These are phyloP conservation scores for Fusarium albidum DNA, from an alignment of 2,329 filamentous ascomycete genomes.

Conservation along the genomic window DNA sequence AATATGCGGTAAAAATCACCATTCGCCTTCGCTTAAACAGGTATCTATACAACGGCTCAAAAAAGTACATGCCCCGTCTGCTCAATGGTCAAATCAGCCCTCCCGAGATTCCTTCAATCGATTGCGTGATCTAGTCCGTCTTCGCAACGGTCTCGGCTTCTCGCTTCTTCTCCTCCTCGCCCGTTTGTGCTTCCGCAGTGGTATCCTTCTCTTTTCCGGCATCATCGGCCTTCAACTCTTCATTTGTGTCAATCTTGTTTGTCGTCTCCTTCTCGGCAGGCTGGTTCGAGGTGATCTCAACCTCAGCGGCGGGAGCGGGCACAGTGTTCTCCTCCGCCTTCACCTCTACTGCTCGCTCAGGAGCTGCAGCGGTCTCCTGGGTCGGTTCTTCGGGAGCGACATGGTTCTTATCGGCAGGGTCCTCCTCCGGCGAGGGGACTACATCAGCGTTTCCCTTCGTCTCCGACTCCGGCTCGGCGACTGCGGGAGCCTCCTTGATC, in stretches of 20 bases:
- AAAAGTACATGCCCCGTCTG: constrained; percentile 29
- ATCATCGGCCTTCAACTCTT: constrained; percentile 4
- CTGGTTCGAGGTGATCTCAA: constrained; percentile 7
- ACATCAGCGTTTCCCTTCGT: constrained; percentile 9
- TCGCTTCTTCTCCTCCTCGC: constrained; percentile 24
- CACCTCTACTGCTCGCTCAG: constrained; percentile 11
- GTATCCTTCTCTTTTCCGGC: constrained; percentile 24
- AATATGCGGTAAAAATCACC: constrained; percentile 38
- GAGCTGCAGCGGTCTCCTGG: not conserved
- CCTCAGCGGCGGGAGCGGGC: not conserved
- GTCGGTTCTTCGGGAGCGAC: constrained; percentile 17
- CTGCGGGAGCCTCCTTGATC: not conserved
- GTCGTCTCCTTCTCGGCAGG: constrained; percentile 8
- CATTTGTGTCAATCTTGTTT: constrained; percentile 15
- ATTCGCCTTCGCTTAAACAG: constrained; percentile 45
- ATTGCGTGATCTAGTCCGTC: constrained; percentile 23
- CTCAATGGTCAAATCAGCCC: constrained; percentile 28
- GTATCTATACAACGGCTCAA: constrained; percentile 42
- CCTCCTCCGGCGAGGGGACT: constrained; percentile 24
- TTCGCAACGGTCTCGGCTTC: constrained; percentile 13
- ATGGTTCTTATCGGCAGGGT: constrained; percentile 6
- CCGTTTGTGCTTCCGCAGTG: constrained; percentile 7
- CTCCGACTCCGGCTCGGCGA: constrained; percentile 9
- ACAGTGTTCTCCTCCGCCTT: constrained; percentile 14
- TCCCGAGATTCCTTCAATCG: constrained; percentile 29